These are phyloP conservation scores for Ascochyta fabae DNA, from an alignment of 2,329 filamentous ascomycete genomes.

Conservation along the genomic window DNA sequence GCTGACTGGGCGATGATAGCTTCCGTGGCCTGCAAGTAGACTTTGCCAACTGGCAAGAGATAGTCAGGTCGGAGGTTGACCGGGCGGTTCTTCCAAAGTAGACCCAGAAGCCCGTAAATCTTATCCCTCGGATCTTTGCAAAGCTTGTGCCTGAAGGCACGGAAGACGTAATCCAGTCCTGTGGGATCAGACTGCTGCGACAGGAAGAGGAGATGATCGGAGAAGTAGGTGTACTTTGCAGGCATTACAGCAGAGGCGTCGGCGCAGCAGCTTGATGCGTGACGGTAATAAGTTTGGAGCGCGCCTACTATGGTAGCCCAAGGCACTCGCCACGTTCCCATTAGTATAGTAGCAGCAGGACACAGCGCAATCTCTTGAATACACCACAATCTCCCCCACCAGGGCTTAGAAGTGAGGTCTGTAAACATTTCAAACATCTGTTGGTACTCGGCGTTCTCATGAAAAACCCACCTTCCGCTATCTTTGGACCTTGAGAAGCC, in stretches of 20 bases:
- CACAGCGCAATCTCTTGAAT: slow-evolving; percentile 3
- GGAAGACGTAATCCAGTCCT: background rate
- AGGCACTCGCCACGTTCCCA: background rate
- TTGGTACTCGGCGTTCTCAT: background rate
- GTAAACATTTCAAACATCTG: background rate
- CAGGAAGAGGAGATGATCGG: slow-evolving; percentile 3
- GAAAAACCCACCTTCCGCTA: background rate
- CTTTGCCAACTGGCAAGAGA: background rate
- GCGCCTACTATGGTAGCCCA: background rate
- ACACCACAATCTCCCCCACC: slow-evolving; percentile 8
- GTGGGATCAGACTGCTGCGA: background rate
- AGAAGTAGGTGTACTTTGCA: slow-evolving; percentile 2
- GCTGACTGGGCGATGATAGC: background rate
- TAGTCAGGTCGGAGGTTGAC: background rate
- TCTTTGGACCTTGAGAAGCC: background rate
- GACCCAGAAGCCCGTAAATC: slow-evolving; percentile 2
- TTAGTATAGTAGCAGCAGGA: background rate
- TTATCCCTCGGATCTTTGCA: slow-evolving; percentile 10
- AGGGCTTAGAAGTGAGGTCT: background rate
- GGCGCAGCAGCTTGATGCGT: background rate
- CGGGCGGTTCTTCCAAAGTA: background rate
- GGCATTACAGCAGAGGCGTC: background rate
- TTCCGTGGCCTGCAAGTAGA: background rate
- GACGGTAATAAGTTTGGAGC: background rate
- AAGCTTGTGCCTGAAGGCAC: slow-evolving; percentile 3